Percentiles rank a stretch among this genome's conserved stretches.
phyloP scores from a whole-genome alignment of 2,329 filamentous ascomycete species.

The Calonectria pseudoturangicola region DNA sequence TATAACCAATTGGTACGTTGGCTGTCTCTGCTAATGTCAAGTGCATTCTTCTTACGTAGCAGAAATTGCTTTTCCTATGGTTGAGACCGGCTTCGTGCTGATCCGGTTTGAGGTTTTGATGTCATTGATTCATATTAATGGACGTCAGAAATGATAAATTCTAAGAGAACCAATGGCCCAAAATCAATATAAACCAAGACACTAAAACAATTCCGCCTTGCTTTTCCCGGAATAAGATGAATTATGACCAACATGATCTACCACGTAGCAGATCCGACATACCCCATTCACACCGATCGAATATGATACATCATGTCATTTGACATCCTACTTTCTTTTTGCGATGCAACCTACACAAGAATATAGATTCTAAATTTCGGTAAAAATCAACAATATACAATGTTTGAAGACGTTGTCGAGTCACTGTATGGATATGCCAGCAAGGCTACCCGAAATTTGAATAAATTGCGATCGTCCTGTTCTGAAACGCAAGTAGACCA shows the following conservation, averaged over 20 bases:
- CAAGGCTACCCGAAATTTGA: not conserved
- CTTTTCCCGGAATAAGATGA: not conserved
- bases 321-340: too few species aligned
- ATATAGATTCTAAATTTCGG: not conserved
- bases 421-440: not conserved
- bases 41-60: not conserved
- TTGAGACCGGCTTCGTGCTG: not conserved
- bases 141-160: too few species aligned
- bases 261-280: not conserved
- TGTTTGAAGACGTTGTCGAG: not conserved
- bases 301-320: not conserved
- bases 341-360: not conserved
- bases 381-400: not conserved
- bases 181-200: too few species aligned
- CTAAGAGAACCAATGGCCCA: too few species aligned
- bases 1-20: not conserved
- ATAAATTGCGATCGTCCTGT: not conserved
- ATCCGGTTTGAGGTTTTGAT: conserved; percentile 8
- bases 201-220: not conserved
- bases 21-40: not conserved
- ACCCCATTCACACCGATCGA: not conserved
- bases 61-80: not conserved
- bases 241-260: not conserved
- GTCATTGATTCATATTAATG: too few species aligned
- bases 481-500: not conserved